Percentiles rank a stretch among this genome's conserved stretches.
Conservation (phyloP, 2,329 filamentous ascomycete genomes). For the Penicillium sp. region DNA sequence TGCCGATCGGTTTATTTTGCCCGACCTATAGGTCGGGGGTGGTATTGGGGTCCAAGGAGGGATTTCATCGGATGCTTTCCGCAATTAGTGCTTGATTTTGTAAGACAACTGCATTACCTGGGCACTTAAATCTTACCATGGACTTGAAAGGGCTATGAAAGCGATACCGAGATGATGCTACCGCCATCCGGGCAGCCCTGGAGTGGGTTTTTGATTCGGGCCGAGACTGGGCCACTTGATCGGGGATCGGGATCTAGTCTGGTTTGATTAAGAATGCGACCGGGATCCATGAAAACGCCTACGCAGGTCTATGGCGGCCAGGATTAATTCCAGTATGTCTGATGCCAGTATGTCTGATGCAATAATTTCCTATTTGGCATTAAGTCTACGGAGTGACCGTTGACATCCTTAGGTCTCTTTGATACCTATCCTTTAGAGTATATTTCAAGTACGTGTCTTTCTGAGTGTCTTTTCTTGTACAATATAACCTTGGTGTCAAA, state of each 20-base stretch:
- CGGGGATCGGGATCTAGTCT: neutral
- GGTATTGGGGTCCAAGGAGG: neutral
- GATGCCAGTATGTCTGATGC: no score
- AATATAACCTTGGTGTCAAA: no score
- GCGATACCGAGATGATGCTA: neutral
- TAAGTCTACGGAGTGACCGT: no score
- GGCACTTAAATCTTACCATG: no score
- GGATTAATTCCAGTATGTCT: no score
- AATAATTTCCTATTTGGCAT: no score
- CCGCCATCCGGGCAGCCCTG: neutral
- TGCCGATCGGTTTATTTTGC: conserved; percentile 8
- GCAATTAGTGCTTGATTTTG: neutral
- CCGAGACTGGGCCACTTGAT: neutral
- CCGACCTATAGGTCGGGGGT: neutral
- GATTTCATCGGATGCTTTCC: neutral
- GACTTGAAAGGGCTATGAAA: neutral
- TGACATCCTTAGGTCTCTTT: no score
- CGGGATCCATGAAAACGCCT: neutral
- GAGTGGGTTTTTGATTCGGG: neutral
- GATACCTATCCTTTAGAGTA: no score
- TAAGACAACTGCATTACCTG: no score
- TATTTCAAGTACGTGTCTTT: no score
- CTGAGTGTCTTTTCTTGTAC: no score
- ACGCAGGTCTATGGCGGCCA: no score
- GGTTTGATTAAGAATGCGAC: neutral